phyloP scores from a whole-genome alignment of 352 stramenopile genomes.

The Aphanomyces cochlioides region DNA sequence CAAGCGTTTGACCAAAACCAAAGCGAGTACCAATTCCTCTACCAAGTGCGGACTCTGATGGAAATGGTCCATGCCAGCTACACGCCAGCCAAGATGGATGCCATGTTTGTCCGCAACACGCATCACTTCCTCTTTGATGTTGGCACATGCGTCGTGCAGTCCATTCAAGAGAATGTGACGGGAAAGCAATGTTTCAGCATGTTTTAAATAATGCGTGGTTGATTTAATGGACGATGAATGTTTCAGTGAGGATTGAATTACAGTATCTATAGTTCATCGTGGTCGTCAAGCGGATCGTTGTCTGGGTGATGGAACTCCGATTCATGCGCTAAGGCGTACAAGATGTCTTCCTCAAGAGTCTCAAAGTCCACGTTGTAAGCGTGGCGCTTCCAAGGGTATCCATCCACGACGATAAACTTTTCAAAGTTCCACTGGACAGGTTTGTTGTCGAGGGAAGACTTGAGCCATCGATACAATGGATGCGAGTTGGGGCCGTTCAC shows the following conservation, averaged over 20 bases:
- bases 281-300: conserved; percentile 3
- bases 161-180: conserved; percentile 6
- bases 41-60: not conserved
- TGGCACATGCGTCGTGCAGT: not conserved
- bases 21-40: conserved; percentile 2
- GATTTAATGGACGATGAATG: not conserved
- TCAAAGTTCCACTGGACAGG: conserved; percentile 88
- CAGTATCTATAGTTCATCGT: conserved; percentile 24
- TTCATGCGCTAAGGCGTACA: conserved; percentile 19
- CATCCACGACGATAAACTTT: conserved; percentile 81
- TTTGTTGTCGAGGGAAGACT: conserved; percentile 36
- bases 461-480: conserved; percentile 90
- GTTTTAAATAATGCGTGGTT: not conserved
- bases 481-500: conserved; percentile 89
- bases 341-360: conserved; percentile 63
- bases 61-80: conserved; percentile 9
- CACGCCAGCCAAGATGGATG: not conserved
- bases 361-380: conserved; percentile 59
- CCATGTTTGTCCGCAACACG: conserved; percentile 4
- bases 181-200: conserved; percentile 6
- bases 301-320: not conserved
- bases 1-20: not conserved
- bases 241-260: conserved; percentile 5
- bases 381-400: conserved; percentile 66
- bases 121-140: not conserved